Evolutionary conservation across 257 asterid genomes (phyloP).

Genomic region (Plantago ovata): DNA sequence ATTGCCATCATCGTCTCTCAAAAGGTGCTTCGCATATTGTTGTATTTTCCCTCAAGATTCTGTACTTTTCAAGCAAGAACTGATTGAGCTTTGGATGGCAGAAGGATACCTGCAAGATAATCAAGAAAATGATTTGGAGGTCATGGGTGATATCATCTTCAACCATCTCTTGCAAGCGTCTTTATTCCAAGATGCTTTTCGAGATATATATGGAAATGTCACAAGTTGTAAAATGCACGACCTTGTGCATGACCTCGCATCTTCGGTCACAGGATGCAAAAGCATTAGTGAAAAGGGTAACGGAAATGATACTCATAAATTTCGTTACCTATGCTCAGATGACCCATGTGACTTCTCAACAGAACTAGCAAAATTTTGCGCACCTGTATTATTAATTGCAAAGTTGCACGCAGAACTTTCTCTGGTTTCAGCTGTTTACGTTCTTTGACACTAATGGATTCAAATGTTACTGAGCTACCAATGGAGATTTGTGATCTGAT

Average conservation of each 20-base stretch:
- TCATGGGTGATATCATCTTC: neutral
- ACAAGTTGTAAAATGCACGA: slow-evolving; percentile 29
- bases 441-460: no score
- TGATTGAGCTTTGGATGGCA: slow-evolving; percentile 28
- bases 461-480: neutral
- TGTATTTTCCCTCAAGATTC: slow-evolving; percentile 18
- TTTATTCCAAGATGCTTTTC: slow-evolving; percentile 26
- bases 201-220: slow-evolving; percentile 6
- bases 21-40: slow-evolving; percentile 37
- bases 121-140: slow-evolving; percentile 7
- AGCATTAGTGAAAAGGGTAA: neutral
- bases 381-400: no score
- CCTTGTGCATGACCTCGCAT: slow-evolving; percentile 34
- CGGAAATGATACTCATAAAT: no score
- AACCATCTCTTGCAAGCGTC: slow-evolving; percentile 18
- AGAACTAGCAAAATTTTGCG: no score
- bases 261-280: slow-evolving; percentile 5
- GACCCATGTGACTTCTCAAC: neutral
- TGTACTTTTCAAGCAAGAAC: neutral
- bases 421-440: no score
- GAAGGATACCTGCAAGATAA: slow-evolving; percentile 9
- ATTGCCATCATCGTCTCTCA: slow-evolving; percentile 21
- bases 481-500: slow-evolving; percentile 14
- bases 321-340: no score
- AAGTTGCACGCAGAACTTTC: no score